These are phyloP conservation scores for Elaeis guineensis DNA, from an alignment of 176 grass and related monocot genomes.

Conservation along the genomic window DNA sequence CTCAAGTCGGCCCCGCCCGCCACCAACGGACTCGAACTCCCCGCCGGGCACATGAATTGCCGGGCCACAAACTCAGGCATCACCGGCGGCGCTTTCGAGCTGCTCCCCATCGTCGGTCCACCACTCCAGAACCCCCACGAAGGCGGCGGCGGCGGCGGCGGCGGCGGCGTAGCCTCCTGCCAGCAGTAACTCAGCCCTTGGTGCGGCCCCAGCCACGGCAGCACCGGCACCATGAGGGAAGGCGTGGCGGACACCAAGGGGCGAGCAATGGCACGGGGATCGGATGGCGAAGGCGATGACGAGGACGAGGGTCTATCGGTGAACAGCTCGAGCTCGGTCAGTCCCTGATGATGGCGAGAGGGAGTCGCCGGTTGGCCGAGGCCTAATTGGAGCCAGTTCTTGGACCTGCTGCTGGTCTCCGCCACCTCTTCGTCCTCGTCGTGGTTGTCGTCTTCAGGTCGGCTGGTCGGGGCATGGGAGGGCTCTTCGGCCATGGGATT, in stretches of 20 bases:
- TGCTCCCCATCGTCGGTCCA: no score
- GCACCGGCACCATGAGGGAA: no score
- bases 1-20: background rate
- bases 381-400: conserved; percentile 28
- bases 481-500: conserved; percentile 30
- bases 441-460: background rate
- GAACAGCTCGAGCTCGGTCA: conserved; percentile 29
- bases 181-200: no score
- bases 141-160: background rate
- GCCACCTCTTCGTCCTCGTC: conserved; percentile 24
- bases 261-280: background rate
- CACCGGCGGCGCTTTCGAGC: no score
- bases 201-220: no score
- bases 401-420: conserved; percentile 10
- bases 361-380: background rate
- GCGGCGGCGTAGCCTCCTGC: background rate
- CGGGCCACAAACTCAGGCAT: no score
- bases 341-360: background rate
- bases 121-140: background rate
- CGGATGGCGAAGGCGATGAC: conserved; percentile 9
- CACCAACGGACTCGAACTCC: background rate
- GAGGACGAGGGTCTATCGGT: conserved; percentile 1
- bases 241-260: no score
- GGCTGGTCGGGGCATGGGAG: conserved; percentile 16
- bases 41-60: no score